Conservation (phyloP, 768 basidiomycete genomes). For the Kwoniella bestiolae region DNA sequence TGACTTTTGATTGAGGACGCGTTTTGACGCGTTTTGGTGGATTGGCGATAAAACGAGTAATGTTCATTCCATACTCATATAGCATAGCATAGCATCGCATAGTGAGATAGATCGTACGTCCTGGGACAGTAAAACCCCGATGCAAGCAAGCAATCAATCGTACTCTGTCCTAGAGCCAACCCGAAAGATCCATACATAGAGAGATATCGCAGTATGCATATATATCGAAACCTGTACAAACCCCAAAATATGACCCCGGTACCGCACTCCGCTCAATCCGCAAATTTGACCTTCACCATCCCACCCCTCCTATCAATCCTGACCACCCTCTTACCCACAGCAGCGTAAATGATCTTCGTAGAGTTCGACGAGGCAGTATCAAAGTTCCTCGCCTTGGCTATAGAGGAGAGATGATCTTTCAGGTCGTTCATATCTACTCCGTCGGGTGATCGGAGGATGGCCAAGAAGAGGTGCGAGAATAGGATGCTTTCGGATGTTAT, state of each 20-base stretch:
- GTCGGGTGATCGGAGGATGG: conserved; percentile 26
- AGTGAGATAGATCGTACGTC: too few relatives aligned
- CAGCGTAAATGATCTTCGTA: conserved; percentile 49
- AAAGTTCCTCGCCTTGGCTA: conserved; percentile 44
- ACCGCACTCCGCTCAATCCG: too few relatives aligned
- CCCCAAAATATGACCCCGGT: background rate
- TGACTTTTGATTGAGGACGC: too few relatives aligned
- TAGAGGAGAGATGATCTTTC: conserved; percentile 36
- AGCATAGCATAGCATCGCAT: too few relatives aligned
- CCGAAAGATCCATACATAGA: too few relatives aligned
- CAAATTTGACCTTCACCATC: conserved; percentile 31
- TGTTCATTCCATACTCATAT: too few relatives aligned
- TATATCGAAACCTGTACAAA: conserved; percentile 4
- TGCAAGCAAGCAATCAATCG: too few relatives aligned
- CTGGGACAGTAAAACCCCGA: too few relatives aligned
- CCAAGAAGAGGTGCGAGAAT: conserved; percentile 36
- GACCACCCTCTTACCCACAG: conserved; percentile 45
- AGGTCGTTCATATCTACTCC: conserved; percentile 37
- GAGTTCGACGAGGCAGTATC: conserved; percentile 30
- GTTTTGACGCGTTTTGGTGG: background rate
- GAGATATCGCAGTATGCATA: too few relatives aligned
- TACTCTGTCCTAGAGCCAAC: too few relatives aligned
- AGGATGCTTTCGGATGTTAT: conserved; percentile 46
- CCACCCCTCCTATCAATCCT: conserved; percentile 48
- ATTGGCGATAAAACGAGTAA: too few relatives aligned